Conservation (phyloP, 2,329 filamentous ascomycete species). For the Tolypocladium ophioglossoides region DNA sequence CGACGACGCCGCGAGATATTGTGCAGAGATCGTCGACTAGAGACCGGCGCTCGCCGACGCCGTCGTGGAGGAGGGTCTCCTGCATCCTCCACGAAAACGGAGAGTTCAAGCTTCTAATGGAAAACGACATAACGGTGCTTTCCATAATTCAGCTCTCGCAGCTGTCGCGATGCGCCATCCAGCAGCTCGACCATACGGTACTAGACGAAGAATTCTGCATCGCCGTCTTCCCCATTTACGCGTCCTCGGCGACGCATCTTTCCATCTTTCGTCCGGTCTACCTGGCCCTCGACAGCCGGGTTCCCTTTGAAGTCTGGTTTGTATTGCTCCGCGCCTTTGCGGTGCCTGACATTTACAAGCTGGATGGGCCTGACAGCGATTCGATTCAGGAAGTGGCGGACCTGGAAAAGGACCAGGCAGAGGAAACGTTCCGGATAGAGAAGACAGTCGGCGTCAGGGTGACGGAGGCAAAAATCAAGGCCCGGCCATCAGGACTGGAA, state of each 20-base stretch:
- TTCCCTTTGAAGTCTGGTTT: constrained; percentile 97
- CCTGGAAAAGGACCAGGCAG: constrained; percentile 26
- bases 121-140: constrained; percentile 70
- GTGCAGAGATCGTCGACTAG: constrained; percentile 47
- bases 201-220: constrained; percentile 90
- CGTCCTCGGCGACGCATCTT: constrained; percentile 59
- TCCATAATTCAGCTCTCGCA: constrained; percentile 81
- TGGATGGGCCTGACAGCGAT: constrained; percentile 33
- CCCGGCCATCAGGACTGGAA: constrained; percentile 14
- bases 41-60: constrained; percentile 41
- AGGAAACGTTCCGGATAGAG: constrained; percentile 50
- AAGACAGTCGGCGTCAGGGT: constrained; percentile 49
- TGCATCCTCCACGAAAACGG: constrained; percentile 93
- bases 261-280: constrained; percentile 82
- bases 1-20: constrained; percentile 43
- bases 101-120: constrained; percentile 81
- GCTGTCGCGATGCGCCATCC: constrained; percentile 79
- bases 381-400: constrained; percentile 31
- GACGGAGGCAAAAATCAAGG: constrained; percentile 51
- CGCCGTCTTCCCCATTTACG: constrained; percentile 90
- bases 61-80: constrained; percentile 76
- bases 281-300: constrained; percentile 72
- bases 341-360: constrained; percentile 77
- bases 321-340: constrained; percentile 85
- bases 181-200: constrained; percentile 82